Conservation (phyloP, 164 flowering plant species). For the Amborella trichopoda region DNA sequence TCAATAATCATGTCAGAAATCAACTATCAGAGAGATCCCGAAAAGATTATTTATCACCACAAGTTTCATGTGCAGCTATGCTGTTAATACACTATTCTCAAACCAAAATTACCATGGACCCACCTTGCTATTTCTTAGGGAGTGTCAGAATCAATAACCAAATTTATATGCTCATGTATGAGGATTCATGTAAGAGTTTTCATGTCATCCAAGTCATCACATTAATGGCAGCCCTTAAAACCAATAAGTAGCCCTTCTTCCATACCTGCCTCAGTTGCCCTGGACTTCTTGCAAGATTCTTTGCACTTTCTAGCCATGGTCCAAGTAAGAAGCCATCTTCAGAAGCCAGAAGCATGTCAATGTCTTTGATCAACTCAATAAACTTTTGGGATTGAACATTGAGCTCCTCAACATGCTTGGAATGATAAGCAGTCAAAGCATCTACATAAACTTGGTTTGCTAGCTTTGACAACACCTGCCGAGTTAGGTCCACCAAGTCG, state of each 20-base stretch:
- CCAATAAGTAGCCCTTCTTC: not conserved
- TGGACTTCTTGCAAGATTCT: constrained; percentile 43
- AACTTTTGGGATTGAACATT: constrained; percentile 40
- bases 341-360: constrained; percentile 73
- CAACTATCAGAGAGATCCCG: too few species aligned
- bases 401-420: constrained; percentile 36
- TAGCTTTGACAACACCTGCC: constrained; percentile 80
- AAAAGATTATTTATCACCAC: too few species aligned
- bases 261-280: constrained; percentile 59
- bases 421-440: constrained; percentile 47
- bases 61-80: too few species aligned
- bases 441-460: constrained; percentile 80
- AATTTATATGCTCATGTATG: too few species aligned
- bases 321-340: constrained; percentile 90
- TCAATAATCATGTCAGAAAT: too few species aligned
- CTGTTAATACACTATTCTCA: too few species aligned
- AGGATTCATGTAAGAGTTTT: too few species aligned
- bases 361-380: constrained; percentile 62
- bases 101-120: too few species aligned
- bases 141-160: too few species aligned
- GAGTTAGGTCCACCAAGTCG: constrained; percentile 89
- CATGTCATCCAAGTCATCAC: too few species aligned
- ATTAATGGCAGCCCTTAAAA: too few species aligned
- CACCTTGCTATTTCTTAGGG: too few species aligned
- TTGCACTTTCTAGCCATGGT: constrained; percentile 87